Base-by-base conservation (phyloP, 2,329 filamentous ascomycete species). In the Colletotrichum sp. region DNA sequence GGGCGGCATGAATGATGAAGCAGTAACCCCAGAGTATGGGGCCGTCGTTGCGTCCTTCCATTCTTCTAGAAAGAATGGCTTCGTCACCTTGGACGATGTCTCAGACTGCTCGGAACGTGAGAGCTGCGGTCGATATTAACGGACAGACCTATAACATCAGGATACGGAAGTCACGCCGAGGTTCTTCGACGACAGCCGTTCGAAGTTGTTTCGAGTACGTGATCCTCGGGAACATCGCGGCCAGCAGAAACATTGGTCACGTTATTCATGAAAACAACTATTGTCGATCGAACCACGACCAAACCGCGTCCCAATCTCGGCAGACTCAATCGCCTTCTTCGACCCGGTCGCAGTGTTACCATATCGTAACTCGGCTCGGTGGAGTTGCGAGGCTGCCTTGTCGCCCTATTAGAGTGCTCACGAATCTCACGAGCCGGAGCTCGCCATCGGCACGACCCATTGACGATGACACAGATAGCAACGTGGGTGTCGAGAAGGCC, bases 371-470 rank as follows among this genome's bases (percentile, higher is more conserved):
- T 75, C 71, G 30, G 24, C 63, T 21, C 44, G 36, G 71, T 64
- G 71, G 71, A 34, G 71, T 34, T 39, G 13, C 36, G 28, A 28
- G 24, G n/a, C 24, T 75, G 65, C 36, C 49, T 34, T 18, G 49
- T 69, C 59, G 34, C 71, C 67, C 26, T 55, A 18, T 71, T 62
- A 64, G 52, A 36, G 62, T 57, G 62, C 66, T 71, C 65, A 75
- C 62, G 52, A 67, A 76, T 63, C 60, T 75, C 44, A 67, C 63
- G 21, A 69, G 59, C 49, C 70, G 74, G 70, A 64, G 64, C 74
- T 74, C 74, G 59, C 74, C 74, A 76, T 73, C 65, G 59, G 64
- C 64, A 76, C 70, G 64, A 76, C 59, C 74, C 70, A 76, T 76
- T 74, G 44, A 76, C 49, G 71, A 60, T 55, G 59, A 49, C 30